Conservation (phyloP, 371 early-diverging fungal species). For the Nematocida parisii region DNA sequence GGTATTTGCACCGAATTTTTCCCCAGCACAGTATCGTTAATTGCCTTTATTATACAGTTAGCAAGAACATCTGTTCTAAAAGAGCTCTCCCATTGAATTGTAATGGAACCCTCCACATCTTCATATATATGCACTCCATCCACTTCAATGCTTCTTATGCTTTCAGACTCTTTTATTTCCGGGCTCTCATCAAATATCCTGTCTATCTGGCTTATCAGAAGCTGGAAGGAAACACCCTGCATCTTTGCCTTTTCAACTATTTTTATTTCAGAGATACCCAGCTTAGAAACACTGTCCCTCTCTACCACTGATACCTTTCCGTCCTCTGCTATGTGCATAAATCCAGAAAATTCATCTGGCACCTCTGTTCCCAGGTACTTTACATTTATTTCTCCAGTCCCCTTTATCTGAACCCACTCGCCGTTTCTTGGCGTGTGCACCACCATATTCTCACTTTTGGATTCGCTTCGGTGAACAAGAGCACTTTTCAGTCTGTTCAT, state of each 20-base stretch:
- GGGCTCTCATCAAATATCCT: conserved; percentile 1
- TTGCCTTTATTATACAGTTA: conserved; percentile 47
- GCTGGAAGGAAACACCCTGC: conserved; percentile 32
- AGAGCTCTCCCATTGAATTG: conserved; percentile 45
- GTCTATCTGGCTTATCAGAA: conserved; percentile 3
- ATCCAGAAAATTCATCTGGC: conserved; percentile 30
- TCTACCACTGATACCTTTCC: conserved; percentile 52
- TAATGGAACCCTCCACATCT: background rate
- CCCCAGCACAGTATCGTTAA: conserved; percentile 5
- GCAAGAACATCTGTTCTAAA: conserved; percentile 45
- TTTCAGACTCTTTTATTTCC: background rate
- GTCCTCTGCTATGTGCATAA: conserved; percentile 52
- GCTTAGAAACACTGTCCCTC: conserved; percentile 4
- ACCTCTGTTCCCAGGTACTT: conserved; percentile 27
- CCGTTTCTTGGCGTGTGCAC: conserved; percentile 86
- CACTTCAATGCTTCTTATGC: background rate
- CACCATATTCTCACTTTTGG: conserved; percentile 76
- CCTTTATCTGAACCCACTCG: conserved; percentile 82
- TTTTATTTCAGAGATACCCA: conserved; percentile 36
- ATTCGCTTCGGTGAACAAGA: conserved; percentile 77
- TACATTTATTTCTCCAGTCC: conserved; percentile 72
- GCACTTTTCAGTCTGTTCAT: conserved; percentile 92
- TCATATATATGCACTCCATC: conserved; percentile 34
- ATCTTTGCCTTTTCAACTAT: conserved; percentile 37
- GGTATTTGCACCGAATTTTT: background rate